Conservation (phyloP, 208 protist genomes). For the Crithidia expoeki region DNA sequence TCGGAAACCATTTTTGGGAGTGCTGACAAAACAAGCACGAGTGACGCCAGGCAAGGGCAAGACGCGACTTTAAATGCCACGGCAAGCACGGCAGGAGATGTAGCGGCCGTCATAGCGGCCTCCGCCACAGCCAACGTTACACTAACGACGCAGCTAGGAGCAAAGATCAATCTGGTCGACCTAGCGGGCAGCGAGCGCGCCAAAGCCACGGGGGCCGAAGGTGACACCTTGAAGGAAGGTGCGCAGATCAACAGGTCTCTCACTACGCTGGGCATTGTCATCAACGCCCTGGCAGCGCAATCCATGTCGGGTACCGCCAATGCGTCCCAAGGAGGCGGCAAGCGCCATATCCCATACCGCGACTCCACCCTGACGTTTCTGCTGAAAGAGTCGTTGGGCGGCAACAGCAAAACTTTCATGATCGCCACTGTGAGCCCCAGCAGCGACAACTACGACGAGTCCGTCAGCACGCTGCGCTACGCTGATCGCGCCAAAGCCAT, state of each 20-base stretch:
- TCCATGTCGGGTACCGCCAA: slow-evolving; percentile 22
- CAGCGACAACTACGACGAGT: slow-evolving; percentile 81
- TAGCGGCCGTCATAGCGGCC: not conserved
- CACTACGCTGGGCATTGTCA: slow-evolving; percentile 91
- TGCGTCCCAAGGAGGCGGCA: not conserved
- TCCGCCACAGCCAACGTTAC: slow-evolving; percentile 27
- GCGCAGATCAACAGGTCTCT: slow-evolving; percentile 92
- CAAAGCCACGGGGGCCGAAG: slow-evolving; percentile 81
- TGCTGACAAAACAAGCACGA: not conserved
- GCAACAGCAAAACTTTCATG: slow-evolving; percentile 94
- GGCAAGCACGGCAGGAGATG: not conserved
- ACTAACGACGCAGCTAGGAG: slow-evolving; percentile 54
- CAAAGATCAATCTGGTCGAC: slow-evolving; percentile 93
- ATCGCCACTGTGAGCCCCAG: slow-evolving; percentile 89
- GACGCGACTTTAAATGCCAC: not conserved
- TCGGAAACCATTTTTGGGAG: not conserved
- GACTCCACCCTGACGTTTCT: slow-evolving; percentile 89
- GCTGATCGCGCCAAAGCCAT: slow-evolving; percentile 93
- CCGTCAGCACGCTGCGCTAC: slow-evolving; percentile 91
- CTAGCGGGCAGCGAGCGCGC: slow-evolving; percentile 93
- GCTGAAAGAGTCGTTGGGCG: slow-evolving; percentile 90
- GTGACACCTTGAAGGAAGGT: slow-evolving; percentile 78
- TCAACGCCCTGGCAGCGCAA: slow-evolving; percentile 83
- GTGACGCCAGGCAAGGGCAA: not conserved
- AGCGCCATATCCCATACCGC: slow-evolving; percentile 80